Conservation (phyloP, 192 early-diverging fungal species). For the Backusella tuberculispora region DNA sequence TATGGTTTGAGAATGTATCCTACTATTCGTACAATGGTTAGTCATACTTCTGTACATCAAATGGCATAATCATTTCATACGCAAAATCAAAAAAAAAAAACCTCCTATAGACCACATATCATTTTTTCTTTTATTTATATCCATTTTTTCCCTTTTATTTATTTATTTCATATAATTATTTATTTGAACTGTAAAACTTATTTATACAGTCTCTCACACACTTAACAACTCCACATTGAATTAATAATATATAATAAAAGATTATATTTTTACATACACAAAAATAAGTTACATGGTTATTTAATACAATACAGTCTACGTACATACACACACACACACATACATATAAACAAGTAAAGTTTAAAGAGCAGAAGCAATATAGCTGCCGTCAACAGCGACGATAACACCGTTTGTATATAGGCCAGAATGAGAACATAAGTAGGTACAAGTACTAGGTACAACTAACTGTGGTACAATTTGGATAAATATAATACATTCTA, state of each 20-base stretch:
- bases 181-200: neutral
- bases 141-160: neutral
- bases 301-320: too few relatives aligned
- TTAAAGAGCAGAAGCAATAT: constrained; percentile 2
- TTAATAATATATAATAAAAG: neutral
- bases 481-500: too few relatives aligned
- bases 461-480: too few relatives aligned
- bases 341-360: too few relatives aligned
- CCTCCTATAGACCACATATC: neutral
- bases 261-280: too few relatives aligned
- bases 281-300: too few relatives aligned
- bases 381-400: too few relatives aligned
- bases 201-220: neutral
- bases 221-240: neutral
- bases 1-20: constrained; percentile 86
- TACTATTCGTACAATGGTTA: constrained; percentile 52
- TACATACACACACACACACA: too few relatives aligned
- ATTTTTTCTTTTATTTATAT: neutral
- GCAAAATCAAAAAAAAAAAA: too few relatives aligned
- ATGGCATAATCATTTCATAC: neutral
- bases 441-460: too few relatives aligned
- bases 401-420: too few relatives aligned
- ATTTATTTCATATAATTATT: neutral
- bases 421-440: too few relatives aligned
- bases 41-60: neutral